phyloP scores from a whole-genome alignment of 2,329 filamentous ascomycete species.

The Colletotrichum neosansevieriae region DNA sequence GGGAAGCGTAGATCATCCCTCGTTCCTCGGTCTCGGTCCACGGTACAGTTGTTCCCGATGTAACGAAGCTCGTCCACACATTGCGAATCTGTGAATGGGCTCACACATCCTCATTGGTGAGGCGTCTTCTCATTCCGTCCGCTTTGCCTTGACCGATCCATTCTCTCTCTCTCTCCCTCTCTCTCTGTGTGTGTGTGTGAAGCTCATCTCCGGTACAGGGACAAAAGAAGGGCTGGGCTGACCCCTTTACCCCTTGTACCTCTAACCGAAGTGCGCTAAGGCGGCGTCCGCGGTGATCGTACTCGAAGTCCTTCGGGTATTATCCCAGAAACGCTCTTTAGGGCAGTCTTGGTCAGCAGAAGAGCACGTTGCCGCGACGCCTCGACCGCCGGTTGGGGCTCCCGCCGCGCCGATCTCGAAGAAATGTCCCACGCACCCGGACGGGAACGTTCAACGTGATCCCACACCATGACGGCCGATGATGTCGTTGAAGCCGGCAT shows the following conservation, averaged over 20 bases:
- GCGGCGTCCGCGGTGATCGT: conserved; percentile 30
- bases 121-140: not conserved
- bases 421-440: conserved; percentile 35
- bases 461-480: conserved; percentile 35
- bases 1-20: conserved; percentile 13
- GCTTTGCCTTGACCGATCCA: not conserved
- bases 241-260: conserved; percentile 13
- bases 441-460: conserved; percentile 31
- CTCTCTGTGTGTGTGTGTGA: not conserved
- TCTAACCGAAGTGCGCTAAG: conserved; percentile 32
- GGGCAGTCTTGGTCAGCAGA: conserved; percentile 27
- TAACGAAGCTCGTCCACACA: conserved; percentile 6
- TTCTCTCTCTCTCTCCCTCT: not conserved
- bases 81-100: conserved; percentile 3
- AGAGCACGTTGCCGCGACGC: conserved; percentile 26
- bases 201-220: conserved; percentile 27
- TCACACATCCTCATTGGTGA: conserved; percentile 5
- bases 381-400: conserved; percentile 12
- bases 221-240: conserved; percentile 7
- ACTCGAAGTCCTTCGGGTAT: conserved; percentile 25
- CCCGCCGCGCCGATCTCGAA: conserved; percentile 34
- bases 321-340: conserved; percentile 32
- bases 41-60: conserved; percentile 17
- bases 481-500: conserved; percentile 38
- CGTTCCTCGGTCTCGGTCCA: conserved; percentile 8